Conservation (phyloP, 192 early-diverging fungal species). For the Coemansia sp. region DNA sequence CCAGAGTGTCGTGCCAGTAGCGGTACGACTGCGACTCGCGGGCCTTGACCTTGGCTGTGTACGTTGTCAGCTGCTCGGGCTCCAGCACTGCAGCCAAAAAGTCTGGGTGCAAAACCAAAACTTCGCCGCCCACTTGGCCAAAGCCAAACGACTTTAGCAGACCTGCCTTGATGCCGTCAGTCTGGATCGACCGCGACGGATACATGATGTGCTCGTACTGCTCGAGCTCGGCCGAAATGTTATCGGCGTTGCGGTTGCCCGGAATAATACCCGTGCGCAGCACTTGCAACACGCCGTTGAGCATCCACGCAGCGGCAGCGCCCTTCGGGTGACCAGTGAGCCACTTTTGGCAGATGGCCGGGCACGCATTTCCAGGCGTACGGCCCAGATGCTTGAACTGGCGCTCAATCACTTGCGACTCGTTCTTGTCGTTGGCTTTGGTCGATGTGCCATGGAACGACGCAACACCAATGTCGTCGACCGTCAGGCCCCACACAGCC, state of each 20-base stretch:
- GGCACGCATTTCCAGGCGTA: slow-evolving; percentile 32
- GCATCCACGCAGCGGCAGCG: slow-evolving; percentile 92
- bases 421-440: slow-evolving; percentile 38
- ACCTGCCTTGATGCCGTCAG: slow-evolving; percentile 87
- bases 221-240: slow-evolving; percentile 63
- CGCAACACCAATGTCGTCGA: slow-evolving; percentile 28
- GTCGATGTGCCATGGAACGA: slow-evolving; percentile 8
- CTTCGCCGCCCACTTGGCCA: slow-evolving; percentile 90
- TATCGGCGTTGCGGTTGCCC: slow-evolving; percentile 71
- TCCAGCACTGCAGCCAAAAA: slow-evolving; percentile 77
- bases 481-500: slow-evolving; percentile 52
- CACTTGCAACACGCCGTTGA: slow-evolving; percentile 51
- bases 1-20: slow-evolving; percentile 86
- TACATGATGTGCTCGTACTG: slow-evolving; percentile 85
- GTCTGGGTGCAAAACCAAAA: slow-evolving; percentile 84
- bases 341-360: slow-evolving; percentile 38
- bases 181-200: slow-evolving; percentile 83
- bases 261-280: slow-evolving; percentile 84
- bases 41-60: slow-evolving; percentile 64
- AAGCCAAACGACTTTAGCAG: slow-evolving; percentile 93
- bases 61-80: slow-evolving; percentile 67
- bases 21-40: slow-evolving; percentile 83
- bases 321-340: slow-evolving; percentile 72
- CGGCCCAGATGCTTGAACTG: slow-evolving; percentile 35
- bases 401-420: slow-evolving; percentile 31